phyloP scores from a whole-genome alignment of 768 basidiomycete species.

The Russula griseocarnosa region DNA sequence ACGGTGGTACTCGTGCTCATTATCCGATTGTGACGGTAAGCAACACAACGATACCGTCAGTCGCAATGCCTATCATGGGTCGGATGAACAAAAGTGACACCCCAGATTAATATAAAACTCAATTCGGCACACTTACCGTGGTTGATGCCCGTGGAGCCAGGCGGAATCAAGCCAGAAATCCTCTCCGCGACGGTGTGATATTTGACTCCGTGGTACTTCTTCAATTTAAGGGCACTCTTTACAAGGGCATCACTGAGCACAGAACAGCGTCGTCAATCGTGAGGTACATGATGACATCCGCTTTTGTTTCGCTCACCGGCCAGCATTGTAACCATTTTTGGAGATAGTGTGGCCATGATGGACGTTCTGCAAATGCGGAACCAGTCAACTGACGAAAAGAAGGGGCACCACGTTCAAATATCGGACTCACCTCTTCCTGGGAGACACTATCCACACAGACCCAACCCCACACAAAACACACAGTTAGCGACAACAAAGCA shows the following conservation, averaged over 20 bases:
- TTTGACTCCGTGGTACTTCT: conserved; percentile 24
- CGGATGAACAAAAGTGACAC: not conserved
- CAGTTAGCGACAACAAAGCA: not conserved
- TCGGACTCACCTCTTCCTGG: conserved; percentile 27
- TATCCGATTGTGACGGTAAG: conserved; percentile 21
- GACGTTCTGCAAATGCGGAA: no score
- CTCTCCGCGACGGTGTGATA: conserved; percentile 48
- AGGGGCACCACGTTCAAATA: no score
- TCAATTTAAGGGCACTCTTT: conserved; percentile 6
- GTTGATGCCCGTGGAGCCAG: conserved; percentile 50
- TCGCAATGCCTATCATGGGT: conserved; percentile 16
- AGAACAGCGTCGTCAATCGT: not conserved
- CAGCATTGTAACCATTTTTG: conserved; percentile 34
- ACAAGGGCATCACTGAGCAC: conserved; percentile 18
- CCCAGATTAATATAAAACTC: not conserved
- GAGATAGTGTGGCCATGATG: conserved; percentile 28
- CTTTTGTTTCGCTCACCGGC: conserved; percentile 30
- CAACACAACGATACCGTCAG: conserved; percentile 21
- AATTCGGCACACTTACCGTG: conserved; percentile 38
- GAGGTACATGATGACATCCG: no score
- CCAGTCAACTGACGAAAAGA: no score
- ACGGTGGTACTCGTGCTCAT: not conserved
- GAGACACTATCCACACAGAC: conserved; percentile 20
- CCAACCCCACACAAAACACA: no score
- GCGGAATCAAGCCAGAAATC: conserved; percentile 50